phyloP scores from a whole-genome alignment of 306 rosid species.

The Vigna mungo region DNA sequence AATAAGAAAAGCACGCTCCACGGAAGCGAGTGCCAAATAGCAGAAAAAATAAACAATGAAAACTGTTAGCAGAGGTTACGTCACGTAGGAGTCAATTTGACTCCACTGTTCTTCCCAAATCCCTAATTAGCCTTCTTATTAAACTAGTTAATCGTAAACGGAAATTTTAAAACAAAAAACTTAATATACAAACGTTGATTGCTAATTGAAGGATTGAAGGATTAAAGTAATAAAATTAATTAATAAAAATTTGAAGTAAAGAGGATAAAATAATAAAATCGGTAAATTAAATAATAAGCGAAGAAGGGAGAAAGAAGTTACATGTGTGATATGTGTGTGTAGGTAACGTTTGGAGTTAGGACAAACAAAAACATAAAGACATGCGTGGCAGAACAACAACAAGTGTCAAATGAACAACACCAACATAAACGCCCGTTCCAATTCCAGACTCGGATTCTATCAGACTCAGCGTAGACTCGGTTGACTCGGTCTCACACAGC shows the following conservation, averaged over 20 bases:
- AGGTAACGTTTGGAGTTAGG: conserved; percentile 10
- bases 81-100: conserved; percentile 31
- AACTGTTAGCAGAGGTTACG: not conserved
- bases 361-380: conserved; percentile 47
- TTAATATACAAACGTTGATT: not conserved
- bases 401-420: not conserved
- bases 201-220: not conserved
- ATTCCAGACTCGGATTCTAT: conserved; percentile 36
- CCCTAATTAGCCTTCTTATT: not conserved
- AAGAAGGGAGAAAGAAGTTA: conserved; percentile 22
- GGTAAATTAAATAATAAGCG: not conserved
- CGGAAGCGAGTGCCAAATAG: not conserved
- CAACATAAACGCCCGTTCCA: not conserved
- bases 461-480: conserved; percentile 50
- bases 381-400: conserved; percentile 41
- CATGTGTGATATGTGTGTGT: not conserved
- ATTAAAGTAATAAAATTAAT: not conserved
- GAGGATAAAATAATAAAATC: too few species aligned
- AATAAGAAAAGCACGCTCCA: conserved; percentile 8
- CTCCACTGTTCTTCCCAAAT: not conserved
- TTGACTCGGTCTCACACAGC: conserved; percentile 23
- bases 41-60: not conserved
- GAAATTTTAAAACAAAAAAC: too few species aligned
- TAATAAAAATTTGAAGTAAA: not conserved
- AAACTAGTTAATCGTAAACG: not conserved